Base-by-base conservation (phyloP, 768 basidiomycete genomes). In the Mycena maculata region DNA sequence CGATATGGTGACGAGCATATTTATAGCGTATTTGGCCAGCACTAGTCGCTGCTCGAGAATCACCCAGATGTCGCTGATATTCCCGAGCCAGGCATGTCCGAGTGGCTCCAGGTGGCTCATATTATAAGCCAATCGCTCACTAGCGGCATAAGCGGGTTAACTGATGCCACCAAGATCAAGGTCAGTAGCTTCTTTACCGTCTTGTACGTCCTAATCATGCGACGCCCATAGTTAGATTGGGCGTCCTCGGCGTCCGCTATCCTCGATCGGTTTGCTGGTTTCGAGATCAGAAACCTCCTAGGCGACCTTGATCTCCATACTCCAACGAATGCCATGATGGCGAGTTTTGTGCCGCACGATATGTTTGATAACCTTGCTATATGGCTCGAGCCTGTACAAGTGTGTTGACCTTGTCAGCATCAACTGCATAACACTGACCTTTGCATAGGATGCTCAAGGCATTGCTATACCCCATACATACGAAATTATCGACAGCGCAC, bases 81-180 rank as follows among this genome's bases (percentile, higher is more conserved):
- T n/a, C n/a, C n/a, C n/a, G 50, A 53, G 3, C 33, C 31, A 22
- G 15, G 18, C 16, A 22, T 0, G 31, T 59, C 15, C n/a, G 38
- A 31, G 58, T 59, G 2, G 58, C 58, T 1, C 44, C 49, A 11
- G 49, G 58, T n/a, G n/a, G n/a, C n/a, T n/a, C n/a, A n/a, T n/a
- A n/a, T n/a, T n/a, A n/a, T n/a, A n/a, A n/a, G n/a, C 27, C 58
- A 60, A 16, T 47, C 58, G 11, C 31, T 60, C 9, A 60, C 58
- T 10, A 13, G 12, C 16, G 45, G 58, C 20, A 49, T 60, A 3
- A 12, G 45, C 3, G 58, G 58, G 2, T 28, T 60, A 7, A 36
- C 45, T 5, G 58, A 47, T 2, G 10, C 12, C 10, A 33, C 45
- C 15, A 48, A 13, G 25, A 13, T 13, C 2, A 49, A 60, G 36